Conservation (phyloP, 192 early-diverging fungal genomes). For the Backusella sp. region DNA sequence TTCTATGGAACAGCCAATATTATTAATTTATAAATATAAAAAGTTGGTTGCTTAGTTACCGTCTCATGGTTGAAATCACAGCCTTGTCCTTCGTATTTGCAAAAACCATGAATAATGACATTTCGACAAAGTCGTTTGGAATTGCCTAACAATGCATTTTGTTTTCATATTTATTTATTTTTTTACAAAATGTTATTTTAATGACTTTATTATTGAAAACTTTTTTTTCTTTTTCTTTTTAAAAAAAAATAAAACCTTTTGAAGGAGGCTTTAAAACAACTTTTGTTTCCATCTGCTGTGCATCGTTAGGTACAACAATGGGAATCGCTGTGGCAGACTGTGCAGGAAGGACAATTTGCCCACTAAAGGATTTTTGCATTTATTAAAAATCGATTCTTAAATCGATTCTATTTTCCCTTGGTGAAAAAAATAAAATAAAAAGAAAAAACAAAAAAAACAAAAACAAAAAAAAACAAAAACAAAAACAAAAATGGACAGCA, state of each 20-base stretch:
- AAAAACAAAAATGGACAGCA: not conserved
- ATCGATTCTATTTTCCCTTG: not conserved
- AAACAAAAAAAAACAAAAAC: slow-evolving; percentile 5
- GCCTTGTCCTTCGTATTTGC: slow-evolving; percentile 78
- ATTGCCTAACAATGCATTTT: not conserved
- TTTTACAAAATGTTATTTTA: not conserved
- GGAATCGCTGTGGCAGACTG: slow-evolving; percentile 31
- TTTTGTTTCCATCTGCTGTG: slow-evolving; percentile 1
- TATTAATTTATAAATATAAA: not conserved
- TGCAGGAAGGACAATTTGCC: slow-evolving; percentile 28
- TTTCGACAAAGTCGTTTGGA: slow-evolving; percentile 64
- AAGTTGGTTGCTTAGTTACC: slow-evolving; percentile 40
- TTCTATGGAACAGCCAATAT: slow-evolving; percentile 6
- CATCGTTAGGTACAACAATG: slow-evolving; percentile 28
- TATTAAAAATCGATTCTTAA: not conserved
- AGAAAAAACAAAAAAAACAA: not conserved
- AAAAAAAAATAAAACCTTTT: slow-evolving; percentile 14
- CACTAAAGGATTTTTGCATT: slow-evolving; percentile 21
- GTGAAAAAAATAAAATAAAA: slow-evolving; percentile 1
- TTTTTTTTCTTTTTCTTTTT: not conserved
- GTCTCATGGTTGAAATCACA: slow-evolving; percentile 81
- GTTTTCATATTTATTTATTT: not conserved
- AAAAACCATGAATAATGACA: slow-evolving; percentile 80
- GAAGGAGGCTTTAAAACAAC: slow-evolving; percentile 10
- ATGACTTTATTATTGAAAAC: not conserved